These are phyloP conservation scores for Aquilaria sinensis DNA, from an alignment of 345 rosid genomes.

Conservation along the genomic window DNA sequence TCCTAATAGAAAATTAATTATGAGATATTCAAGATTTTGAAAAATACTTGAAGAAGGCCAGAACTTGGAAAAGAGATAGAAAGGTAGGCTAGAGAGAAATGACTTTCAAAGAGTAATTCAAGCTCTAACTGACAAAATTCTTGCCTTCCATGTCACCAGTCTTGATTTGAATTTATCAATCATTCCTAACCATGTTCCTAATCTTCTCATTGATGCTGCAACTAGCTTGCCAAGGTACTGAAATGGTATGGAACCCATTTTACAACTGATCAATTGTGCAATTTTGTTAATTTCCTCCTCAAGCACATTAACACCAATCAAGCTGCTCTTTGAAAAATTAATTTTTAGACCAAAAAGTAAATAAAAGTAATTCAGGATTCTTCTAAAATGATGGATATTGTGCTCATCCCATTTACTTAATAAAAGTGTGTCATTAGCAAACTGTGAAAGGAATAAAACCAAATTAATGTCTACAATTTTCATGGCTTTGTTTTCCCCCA, in stretches of 20 bases:
- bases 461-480: neutral
- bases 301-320: neutral
- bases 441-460: neutral
- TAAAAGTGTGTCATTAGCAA: neutral
- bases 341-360: too few species aligned
- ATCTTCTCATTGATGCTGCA: neutral
- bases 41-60: too few species aligned
- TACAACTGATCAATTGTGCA: neutral
- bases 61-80: neutral
- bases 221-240: neutral
- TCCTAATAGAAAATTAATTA: too few species aligned
- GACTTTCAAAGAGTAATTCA: neutral
- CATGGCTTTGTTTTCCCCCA: neutral
- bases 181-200: neutral
- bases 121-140: neutral
- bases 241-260: neutral
- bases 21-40: too few species aligned
- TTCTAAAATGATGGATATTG: too few species aligned
- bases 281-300: neutral
- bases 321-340: too few species aligned
- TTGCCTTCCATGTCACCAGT: neutral
- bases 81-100: neutral
- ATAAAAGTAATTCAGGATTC: too few species aligned
- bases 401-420: neutral
- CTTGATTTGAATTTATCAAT: neutral